A percentile compares a stretch with the other conserved stretches of the same genome.
Evolutionary conservation across 2,329 filamentous ascomycete species (phyloP).

Genomic region (Fusarium nurragi): DNA sequence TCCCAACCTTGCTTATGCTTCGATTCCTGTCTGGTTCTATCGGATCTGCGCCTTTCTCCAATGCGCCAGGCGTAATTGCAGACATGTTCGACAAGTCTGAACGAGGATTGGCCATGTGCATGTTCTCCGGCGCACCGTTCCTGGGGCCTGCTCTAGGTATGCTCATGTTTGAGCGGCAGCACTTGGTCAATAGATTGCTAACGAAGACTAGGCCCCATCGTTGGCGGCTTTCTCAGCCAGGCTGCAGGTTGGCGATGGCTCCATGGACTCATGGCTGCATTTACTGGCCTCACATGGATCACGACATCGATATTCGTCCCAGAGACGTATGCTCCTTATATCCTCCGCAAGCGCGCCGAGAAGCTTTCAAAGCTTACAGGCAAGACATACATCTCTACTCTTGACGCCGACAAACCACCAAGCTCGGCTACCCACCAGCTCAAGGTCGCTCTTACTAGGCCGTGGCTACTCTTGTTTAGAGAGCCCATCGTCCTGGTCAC

Average conservation of each 20-base stretch:
- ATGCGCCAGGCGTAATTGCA: slow-evolving; percentile 2
- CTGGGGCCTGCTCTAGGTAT: slow-evolving; percentile 28
- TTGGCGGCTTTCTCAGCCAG: slow-evolving; percentile 66
- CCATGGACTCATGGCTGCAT: slow-evolving; percentile 44
- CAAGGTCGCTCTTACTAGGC: slow-evolving; percentile 55
- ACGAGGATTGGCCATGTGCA: slow-evolving; percentile 61
- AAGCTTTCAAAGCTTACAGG: slow-evolving; percentile 34
- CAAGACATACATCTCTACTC: slow-evolving; percentile 42
- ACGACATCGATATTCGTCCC: slow-evolving; percentile 55
- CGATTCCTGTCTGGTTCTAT: background rate
- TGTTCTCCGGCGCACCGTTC: slow-evolving; percentile 63
- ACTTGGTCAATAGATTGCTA: background rate
- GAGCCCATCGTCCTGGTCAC: slow-evolving; percentile 75
- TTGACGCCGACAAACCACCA: slow-evolving; percentile 56
- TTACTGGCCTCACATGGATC: slow-evolving; percentile 52
- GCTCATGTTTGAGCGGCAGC: rapidly evolving
- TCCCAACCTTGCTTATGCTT: slow-evolving; percentile 56
- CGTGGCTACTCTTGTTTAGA: slow-evolving; percentile 73
- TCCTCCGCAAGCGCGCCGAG: slow-evolving; percentile 38
- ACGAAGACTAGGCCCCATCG: slow-evolving; percentile 56
- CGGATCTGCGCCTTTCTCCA: slow-evolving; percentile 6
- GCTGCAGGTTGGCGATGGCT: slow-evolving; percentile 66
- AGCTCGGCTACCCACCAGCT: slow-evolving; percentile 57
- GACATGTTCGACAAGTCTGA: slow-evolving; percentile 54
- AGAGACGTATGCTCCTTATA: slow-evolving; percentile 45